A percentile compares a stretch with the other conserved stretches of the same genome.
phyloP scores from a whole-genome alignment of 768 basidiomycete genomes.

The Trametopsis cervina region DNA sequence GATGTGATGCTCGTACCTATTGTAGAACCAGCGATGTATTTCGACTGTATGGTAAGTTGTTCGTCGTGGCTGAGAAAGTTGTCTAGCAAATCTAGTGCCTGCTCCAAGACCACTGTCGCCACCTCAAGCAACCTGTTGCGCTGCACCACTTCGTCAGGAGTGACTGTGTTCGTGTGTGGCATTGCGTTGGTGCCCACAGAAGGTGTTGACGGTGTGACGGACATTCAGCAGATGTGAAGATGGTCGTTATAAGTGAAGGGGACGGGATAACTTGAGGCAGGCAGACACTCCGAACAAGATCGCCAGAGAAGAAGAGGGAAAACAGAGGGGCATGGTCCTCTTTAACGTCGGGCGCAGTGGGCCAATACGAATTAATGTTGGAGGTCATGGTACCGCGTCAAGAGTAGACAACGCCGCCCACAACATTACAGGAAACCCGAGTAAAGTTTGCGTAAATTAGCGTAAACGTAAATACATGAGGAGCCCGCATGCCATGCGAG shows the following conservation, averaged over 20 bases:
- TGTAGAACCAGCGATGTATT: constrained; percentile 78
- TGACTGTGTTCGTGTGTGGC: constrained; percentile 1
- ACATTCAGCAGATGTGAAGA: not conserved
- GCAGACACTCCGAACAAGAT: too few species aligned
- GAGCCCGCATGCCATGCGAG: constrained; percentile 7
- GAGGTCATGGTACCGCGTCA: too few species aligned
- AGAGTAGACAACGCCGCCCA: not conserved
- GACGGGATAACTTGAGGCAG: not conserved
- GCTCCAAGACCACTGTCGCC: constrained; percentile 57
- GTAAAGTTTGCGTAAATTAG: not conserved
- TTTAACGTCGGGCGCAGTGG: too few species aligned
- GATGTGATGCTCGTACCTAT: constrained; percentile 47
- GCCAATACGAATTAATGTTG: too few species aligned
- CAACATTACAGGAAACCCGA: not conserved
- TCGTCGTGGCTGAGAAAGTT: constrained; percentile 58
- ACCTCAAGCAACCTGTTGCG: constrained; percentile 51
- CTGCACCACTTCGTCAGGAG: not conserved
- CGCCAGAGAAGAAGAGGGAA: too few species aligned
- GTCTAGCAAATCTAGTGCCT: constrained; percentile 69
- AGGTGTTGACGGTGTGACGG: not conserved
- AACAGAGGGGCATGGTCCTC: too few species aligned
- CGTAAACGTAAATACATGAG: constrained; percentile 7
- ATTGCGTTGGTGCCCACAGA: not conserved
- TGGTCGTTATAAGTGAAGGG: not conserved
- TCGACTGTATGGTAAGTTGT: constrained; percentile 63